A percentile compares a stretch with the other conserved stretches of the same genome.
Conservation (phyloP, 1,139 yeast species). For the Zygosaccharomyces pseudobailii region DNA sequence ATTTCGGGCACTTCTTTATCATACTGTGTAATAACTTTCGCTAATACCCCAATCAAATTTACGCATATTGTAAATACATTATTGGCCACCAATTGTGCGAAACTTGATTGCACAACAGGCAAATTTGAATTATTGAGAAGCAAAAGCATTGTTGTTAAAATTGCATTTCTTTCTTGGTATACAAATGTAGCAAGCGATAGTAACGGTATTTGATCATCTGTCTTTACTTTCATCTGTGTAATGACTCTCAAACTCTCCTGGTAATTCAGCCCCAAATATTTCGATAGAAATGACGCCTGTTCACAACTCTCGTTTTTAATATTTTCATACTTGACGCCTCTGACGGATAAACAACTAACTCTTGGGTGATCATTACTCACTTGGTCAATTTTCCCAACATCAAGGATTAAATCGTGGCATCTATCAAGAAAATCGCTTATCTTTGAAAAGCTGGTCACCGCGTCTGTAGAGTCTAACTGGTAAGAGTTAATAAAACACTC, state of each 20-base stretch:
- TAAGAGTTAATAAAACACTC: slow-evolving; percentile 10
- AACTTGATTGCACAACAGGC: slow-evolving; percentile 37
- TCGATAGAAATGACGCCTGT: slow-evolving; percentile 16
- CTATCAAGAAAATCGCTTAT: slow-evolving; percentile 4
- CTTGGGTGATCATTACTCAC: neutral
- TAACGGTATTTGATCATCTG: slow-evolving; percentile 18
- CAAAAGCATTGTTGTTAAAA: slow-evolving; percentile 40
- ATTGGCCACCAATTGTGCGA: slow-evolving; percentile 40
- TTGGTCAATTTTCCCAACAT: slow-evolving; percentile 3
- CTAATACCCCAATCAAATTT: slow-evolving; percentile 31
- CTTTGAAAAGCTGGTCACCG: slow-evolving; percentile 5
- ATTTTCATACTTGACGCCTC: slow-evolving; percentile 11
- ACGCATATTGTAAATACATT: slow-evolving; percentile 31
- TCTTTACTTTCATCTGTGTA: slow-evolving; percentile 33
- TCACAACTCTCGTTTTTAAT: slow-evolving; percentile 6
- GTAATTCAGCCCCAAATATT: slow-evolving; percentile 36
- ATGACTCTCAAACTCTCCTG: slow-evolving; percentile 47
- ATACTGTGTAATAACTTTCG: slow-evolving; percentile 12
- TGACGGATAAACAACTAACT: slow-evolving; percentile 8
- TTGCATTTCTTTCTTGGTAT: slow-evolving; percentile 31
- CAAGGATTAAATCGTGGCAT: slow-evolving; percentile 9
- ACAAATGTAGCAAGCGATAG: slow-evolving; percentile 23
- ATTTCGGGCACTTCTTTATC: slow-evolving; percentile 1
- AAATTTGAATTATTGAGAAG: slow-evolving; percentile 37
- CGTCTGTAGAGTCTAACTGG: slow-evolving; percentile 2